Evolutionary conservation across 345 rosid genomes (phyloP).

Genomic region (Schrenkiella parvula): DNA sequence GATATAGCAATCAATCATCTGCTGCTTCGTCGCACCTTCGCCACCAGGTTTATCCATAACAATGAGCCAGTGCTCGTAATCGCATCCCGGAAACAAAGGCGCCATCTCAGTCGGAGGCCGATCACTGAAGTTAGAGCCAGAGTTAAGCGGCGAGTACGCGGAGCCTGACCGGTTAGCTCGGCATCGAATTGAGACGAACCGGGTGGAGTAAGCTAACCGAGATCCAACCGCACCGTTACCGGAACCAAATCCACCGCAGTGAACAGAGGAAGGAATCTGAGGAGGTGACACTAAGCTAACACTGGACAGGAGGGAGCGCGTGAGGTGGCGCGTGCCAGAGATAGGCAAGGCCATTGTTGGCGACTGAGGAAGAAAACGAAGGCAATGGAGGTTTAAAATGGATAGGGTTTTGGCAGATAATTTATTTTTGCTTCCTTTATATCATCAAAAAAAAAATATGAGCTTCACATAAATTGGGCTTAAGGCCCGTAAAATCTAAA

Average conservation of each 20-base stretch:
- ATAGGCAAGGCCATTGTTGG: constrained; percentile 55
- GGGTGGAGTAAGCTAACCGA: constrained; percentile 23
- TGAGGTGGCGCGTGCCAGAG: constrained; percentile 46
- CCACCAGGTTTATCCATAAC: constrained; percentile 96
- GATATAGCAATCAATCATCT: constrained; percentile 88
- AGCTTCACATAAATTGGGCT: constrained; percentile 5
- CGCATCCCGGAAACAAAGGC: constrained; percentile 91
- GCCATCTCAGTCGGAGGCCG: constrained; percentile 96
- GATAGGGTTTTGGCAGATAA: constrained; percentile 26
- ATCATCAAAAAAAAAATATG: not conserved
- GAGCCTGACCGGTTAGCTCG: constrained; percentile 73
- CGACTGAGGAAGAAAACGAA: constrained; percentile 2
- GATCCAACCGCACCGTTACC: constrained; percentile 32
- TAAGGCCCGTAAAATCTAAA: not conserved
- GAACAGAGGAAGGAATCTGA: constrained; percentile 35
- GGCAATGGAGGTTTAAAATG: constrained; percentile 9
- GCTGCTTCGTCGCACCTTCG: constrained; percentile 80
- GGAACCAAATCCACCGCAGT: constrained; percentile 39
- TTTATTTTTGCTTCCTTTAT: not conserved
- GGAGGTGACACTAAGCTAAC: constrained; percentile 38
- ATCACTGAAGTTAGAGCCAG: constrained; percentile 87
- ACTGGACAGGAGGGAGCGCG: constrained; percentile 29
- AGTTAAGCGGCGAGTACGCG: constrained; percentile 80
- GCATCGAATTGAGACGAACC: constrained; percentile 60
- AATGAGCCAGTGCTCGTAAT: constrained; percentile 94